phyloP scores from a whole-genome alignment of 2,329 filamentous ascomycete genomes.

The Aureobasidium melanogenum region DNA sequence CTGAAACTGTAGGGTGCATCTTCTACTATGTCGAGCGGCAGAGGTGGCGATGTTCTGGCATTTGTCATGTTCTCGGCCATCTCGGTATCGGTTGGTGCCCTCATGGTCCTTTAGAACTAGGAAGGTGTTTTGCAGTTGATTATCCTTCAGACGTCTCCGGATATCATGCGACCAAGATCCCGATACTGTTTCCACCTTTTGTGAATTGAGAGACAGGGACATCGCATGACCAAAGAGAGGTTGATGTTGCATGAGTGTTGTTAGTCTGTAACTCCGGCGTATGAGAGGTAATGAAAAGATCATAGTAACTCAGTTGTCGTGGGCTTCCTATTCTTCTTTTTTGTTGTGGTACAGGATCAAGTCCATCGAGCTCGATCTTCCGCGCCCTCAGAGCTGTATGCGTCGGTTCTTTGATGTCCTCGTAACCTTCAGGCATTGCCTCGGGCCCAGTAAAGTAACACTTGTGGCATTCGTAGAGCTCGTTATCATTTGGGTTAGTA shows the following conservation, averaged over 20 bases:
- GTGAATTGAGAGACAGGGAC: not conserved
- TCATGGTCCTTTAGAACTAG: not conserved
- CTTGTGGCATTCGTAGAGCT: not conserved
- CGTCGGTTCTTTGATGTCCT: not conserved
- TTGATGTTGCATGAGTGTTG: not conserved
- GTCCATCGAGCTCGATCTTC: not conserved
- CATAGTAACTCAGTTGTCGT: not conserved
- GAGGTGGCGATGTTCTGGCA: not conserved
- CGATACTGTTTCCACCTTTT: not conserved
- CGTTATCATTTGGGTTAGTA: not conserved
- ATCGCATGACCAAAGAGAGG: not conserved
- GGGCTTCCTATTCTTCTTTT: not conserved
- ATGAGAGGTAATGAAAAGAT: not conserved
- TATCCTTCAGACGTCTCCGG: no score
- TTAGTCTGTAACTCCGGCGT: not conserved
- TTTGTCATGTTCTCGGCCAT: slow-evolving; percentile 3
- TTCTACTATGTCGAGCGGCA: not conserved
- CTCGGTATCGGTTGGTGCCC: not conserved
- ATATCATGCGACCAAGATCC: not conserved
- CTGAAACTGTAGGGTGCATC: not conserved
- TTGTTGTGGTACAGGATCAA: not conserved
- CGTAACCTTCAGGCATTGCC: not conserved
- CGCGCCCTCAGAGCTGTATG: not conserved
- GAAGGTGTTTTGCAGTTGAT: not conserved
- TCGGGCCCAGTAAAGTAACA: not conserved